phyloP scores from a whole-genome alignment of 306 rosid species.

The Pyrus bretschneideri region DNA sequence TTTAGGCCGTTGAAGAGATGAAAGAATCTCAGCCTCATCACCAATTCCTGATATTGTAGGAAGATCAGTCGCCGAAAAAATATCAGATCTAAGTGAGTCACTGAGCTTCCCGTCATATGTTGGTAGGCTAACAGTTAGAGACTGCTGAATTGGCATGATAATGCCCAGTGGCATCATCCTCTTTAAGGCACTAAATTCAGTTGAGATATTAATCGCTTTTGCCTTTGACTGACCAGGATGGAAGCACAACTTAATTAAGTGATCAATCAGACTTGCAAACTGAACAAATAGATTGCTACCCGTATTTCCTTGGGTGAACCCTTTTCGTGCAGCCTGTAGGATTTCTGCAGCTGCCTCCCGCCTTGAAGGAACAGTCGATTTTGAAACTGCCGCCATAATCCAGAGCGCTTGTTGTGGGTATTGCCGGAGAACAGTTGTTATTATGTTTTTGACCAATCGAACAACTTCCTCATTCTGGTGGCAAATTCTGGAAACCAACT shows the following conservation, averaged over 20 bases:
- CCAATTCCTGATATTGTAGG: constrained; percentile 85
- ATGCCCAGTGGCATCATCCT: constrained; percentile 99
- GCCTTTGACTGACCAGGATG: constrained; percentile 84
- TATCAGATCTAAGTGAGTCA: constrained; percentile 50
- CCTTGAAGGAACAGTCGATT: constrained; percentile 89
- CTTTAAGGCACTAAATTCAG: constrained; percentile 86
- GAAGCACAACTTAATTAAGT: constrained; percentile 84
- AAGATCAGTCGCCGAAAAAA: constrained; percentile 77
- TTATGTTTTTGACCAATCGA: constrained; percentile 67
- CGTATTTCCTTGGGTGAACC: constrained; percentile 55
- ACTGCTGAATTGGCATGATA: constrained; percentile 88
- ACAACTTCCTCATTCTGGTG: constrained; percentile 88
- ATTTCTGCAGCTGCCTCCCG: constrained; percentile 93
- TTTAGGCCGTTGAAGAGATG: constrained; percentile 96
- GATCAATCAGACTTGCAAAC: constrained; percentile 85
- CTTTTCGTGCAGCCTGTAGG: constrained; percentile 77
- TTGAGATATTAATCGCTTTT: constrained; percentile 67
- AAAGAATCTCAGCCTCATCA: constrained; percentile 95
- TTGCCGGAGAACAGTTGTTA: constrained; percentile 72
- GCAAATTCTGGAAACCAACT: constrained; percentile 95
- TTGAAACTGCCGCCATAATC: constrained; percentile 99
- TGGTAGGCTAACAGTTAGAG: constrained; percentile 82
- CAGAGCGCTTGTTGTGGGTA: constrained; percentile 93
- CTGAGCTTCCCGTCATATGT: constrained; percentile 55
- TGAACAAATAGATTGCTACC: constrained; percentile 74